phyloP scores from a whole-genome alignment of 2,329 filamentous ascomycete genomes.

The Penicillium sp. region DNA sequence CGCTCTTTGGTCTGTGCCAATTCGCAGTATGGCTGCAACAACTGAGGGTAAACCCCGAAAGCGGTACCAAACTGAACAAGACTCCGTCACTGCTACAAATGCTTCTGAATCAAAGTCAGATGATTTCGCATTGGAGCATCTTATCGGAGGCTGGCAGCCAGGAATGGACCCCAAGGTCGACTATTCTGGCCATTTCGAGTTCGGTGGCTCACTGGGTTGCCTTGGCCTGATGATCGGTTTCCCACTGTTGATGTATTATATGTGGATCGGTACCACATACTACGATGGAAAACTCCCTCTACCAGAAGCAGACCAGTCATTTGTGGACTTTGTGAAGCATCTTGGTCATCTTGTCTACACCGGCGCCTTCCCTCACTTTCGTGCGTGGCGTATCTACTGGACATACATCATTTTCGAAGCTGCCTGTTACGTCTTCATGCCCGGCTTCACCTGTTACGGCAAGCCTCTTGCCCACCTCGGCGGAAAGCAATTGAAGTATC shows the following conservation, averaged over 20 bases:
- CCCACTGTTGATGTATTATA: constrained; percentile 93
- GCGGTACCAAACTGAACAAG: background rate
- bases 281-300: constrained; percentile 80
- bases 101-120: background rate
- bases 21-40: constrained; percentile 2
- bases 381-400: constrained; percentile 95
- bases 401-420: constrained; percentile 81
- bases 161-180: constrained; percentile 27
- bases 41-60: constrained; percentile 5
- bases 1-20: background rate
- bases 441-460: constrained; percentile 82
- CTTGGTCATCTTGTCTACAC: constrained; percentile 72
- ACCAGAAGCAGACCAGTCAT: constrained; percentile 63
- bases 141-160: constrained; percentile 21
- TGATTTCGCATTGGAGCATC: constrained; percentile 19
- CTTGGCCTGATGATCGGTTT: constrained; percentile 83
- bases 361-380: constrained; percentile 75
- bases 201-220: constrained; percentile 79
- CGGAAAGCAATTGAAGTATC: constrained; percentile 85
- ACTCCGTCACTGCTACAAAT: background rate
- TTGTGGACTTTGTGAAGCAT: constrained; percentile 68
- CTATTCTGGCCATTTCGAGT: constrained; percentile 60
- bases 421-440: constrained; percentile 77
- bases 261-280: constrained; percentile 94
- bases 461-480: constrained; percentile 80